phyloP scores from a whole-genome alignment of 495 filamentous ascomycete species.

The Penicillium subrubescens region DNA sequence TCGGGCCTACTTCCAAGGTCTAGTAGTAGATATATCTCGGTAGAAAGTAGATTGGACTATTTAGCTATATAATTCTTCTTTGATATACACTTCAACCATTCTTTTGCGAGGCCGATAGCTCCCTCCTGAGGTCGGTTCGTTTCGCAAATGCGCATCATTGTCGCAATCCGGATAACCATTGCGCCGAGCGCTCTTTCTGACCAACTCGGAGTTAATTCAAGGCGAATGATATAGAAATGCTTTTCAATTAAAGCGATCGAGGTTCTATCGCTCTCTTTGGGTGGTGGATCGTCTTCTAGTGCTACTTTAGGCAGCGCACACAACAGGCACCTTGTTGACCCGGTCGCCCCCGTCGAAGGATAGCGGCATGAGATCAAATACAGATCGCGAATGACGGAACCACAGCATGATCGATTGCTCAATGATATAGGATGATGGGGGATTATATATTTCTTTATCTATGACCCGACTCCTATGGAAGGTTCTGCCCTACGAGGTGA shows the following conservation, averaged over 20 bases:
- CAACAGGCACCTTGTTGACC: conserved; percentile 20
- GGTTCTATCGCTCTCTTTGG: neutral
- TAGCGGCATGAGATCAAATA: conserved; percentile 15
- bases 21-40: neutral
- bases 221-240: conserved; percentile 1
- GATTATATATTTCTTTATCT: neutral
- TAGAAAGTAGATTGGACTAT: neutral
- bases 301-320: conserved; percentile 11
- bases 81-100: neutral
- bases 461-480: neutral
- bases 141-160: conserved; percentile 34
- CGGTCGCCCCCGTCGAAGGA: conserved; percentile 10
- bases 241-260: neutral
- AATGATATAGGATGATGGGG: neutral
- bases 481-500: neutral
- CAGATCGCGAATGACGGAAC: conserved; percentile 11
- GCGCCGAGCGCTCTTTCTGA: conserved; percentile 31
- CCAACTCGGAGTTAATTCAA: conserved; percentile 9
- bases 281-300: neutral
- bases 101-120: neutral
- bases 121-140: conserved; percentile 1
- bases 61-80: neutral
- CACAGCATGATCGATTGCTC: neutral
- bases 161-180: conserved; percentile 32
- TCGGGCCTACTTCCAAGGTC: conserved; percentile 1